Base-by-base conservation (phyloP, 805 yeast species). In the Starmerella bacillaris region DNA sequence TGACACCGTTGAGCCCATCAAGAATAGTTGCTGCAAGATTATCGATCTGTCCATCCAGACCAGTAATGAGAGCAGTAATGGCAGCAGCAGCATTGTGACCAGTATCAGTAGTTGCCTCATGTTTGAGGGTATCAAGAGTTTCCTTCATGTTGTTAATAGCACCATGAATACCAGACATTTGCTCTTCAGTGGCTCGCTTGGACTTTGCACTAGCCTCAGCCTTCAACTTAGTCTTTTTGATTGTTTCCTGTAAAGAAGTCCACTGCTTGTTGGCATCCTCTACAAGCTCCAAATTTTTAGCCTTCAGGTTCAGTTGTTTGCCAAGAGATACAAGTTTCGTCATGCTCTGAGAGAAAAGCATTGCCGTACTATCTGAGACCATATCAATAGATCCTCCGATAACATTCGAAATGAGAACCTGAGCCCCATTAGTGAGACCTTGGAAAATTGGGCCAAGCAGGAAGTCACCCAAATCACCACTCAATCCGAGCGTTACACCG, bases 1-100 rank as follows among this genome's bases (percentile, higher is more conserved):
- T 42, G 21, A 37, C 40, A 5, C 34, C 34, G 39, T 38, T 34
- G n/a, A 34, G 34, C 34, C 20, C 46, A 28, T 36, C 24, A 14
- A 36, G 12, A 19, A 43, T n/a, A 15, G 40, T 37, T 17, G 50
- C 50, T 20, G 47, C 43, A 8, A 42, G 38, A 39, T 54, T 54
- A 37, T 54, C 57, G 35, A 49, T 41, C 41, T 54, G 58, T 16
- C 52, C 50, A 38, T 54, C 59, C 15, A 51, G 40, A 26, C 57
- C 58, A 17, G 56, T 49, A 35, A 54, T 47, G 33, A 40, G 36
- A 22, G 47, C 48, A 22, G 39, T 29, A 33, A 47, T 34, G 20
- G 34, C 27, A 18, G 45, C 51, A 38, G 41, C 32, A 20, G 42
- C 40, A 18, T 46, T 49, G 42, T 44, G 50, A 21, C 50, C 50